Conservation (phyloP, 768 basidiomycete genomes). For the Mycena haematopus region DNA sequence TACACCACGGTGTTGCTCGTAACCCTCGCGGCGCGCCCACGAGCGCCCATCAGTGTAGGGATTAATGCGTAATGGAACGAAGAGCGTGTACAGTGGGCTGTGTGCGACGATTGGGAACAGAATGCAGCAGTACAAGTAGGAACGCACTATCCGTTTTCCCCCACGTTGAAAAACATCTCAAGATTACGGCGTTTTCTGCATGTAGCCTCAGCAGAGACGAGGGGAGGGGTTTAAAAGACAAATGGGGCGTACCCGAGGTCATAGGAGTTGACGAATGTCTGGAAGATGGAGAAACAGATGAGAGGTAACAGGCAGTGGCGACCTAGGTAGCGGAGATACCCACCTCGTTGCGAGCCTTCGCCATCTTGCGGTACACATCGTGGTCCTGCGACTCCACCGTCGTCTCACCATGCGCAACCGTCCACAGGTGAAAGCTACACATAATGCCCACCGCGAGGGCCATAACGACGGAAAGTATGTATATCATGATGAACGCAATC, state of each 20-base stretch:
- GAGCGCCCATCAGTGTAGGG: slow-evolving; percentile 86
- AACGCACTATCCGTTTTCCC: slow-evolving; percentile 80
- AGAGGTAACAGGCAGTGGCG: neutral
- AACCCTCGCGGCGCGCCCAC: slow-evolving; percentile 77
- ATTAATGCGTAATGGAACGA: slow-evolving; percentile 79
- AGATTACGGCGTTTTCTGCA: slow-evolving; percentile 64
- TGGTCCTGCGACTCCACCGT: slow-evolving; percentile 92
- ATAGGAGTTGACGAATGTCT: slow-evolving; percentile 91
- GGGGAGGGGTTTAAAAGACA: neutral
- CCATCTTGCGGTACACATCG: slow-evolving; percentile 73
- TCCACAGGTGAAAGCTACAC: slow-evolving; percentile 75
- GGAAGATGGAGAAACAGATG: neutral
- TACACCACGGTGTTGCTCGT: slow-evolving; percentile 63
- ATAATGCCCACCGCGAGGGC: slow-evolving; percentile 77
- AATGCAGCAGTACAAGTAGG: neutral
- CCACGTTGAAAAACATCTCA: slow-evolving; percentile 86
- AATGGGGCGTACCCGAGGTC: slow-evolving; percentile 71
- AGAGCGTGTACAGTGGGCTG: slow-evolving; percentile 79
- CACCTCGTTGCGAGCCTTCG: slow-evolving; percentile 74
- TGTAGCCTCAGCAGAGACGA: slow-evolving; percentile 34
- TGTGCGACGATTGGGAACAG: neutral
- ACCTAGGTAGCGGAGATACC: slow-evolving; percentile 30
- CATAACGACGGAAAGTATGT: slow-evolving; percentile 77
- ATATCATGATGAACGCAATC: slow-evolving; percentile 72
- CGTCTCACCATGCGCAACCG: slow-evolving; percentile 79